Percentiles rank a stretch among this genome's conserved stretches.
Conservation (phyloP, 352 stramenopile species). For the Globisporangium irregulare region DNA sequence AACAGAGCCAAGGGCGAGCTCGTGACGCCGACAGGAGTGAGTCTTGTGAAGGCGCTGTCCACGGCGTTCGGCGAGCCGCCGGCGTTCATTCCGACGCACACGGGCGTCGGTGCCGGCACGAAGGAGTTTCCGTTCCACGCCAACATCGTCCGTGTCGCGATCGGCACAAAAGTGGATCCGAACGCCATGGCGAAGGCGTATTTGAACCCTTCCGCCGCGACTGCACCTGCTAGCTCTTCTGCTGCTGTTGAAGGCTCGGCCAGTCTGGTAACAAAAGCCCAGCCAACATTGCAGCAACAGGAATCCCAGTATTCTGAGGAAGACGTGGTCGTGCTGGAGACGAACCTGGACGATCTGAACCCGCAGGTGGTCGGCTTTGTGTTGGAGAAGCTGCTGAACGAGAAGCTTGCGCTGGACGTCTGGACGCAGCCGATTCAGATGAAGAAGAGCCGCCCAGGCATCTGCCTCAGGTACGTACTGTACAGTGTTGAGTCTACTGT, state of each 20-base stretch:
- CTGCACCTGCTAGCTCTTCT: neutral
- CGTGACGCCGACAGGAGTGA: conserved; percentile 95
- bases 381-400: conserved; percentile 58
- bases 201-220: conserved; percentile 18
- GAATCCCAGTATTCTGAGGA: conserved; percentile 22
- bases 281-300: neutral
- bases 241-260: neutral
- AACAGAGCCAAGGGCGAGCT: conserved; percentile 86
- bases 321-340: conserved; percentile 79
- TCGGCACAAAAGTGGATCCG: conserved; percentile 56
- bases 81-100: conserved; percentile 71
- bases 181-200: conserved; percentile 32
- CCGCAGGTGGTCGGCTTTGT: conserved; percentile 82
- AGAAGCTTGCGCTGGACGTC: conserved; percentile 69
- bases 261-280: no score
- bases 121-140: conserved; percentile 89
- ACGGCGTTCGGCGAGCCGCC: conserved; percentile 72
- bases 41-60: conserved; percentile 89
- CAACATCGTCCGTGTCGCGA: conserved; percentile 89
- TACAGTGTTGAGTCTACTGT: neutral
- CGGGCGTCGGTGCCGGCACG: conserved; percentile 78
- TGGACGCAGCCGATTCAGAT: conserved; percentile 90
- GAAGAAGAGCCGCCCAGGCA: conserved; percentile 88
- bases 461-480: conserved; percentile 59
- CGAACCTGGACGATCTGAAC: conserved; percentile 91